Percentiles rank a stretch among this genome's conserved stretches.
Conservation (phyloP, 495 filamentous ascomycete species). For the Aspergillus sclerotioniger region DNA sequence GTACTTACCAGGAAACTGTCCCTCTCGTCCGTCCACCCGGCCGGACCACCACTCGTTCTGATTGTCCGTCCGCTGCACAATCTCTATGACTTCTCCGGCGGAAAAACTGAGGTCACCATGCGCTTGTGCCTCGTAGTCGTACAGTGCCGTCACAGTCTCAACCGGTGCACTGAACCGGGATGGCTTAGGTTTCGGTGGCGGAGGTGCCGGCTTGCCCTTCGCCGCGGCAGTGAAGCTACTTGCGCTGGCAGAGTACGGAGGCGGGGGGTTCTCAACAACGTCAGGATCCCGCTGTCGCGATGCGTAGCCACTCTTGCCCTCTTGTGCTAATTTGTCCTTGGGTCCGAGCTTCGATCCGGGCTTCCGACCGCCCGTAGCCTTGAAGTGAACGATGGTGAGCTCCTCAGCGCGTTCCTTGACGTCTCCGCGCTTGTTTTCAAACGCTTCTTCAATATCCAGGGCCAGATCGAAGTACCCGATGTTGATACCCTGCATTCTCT, state of each 20-base stretch:
- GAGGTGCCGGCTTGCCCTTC: slow-evolving; percentile 83
- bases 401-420: slow-evolving; percentile 79
- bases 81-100: slow-evolving; percentile 88
- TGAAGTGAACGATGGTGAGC: slow-evolving; percentile 79
- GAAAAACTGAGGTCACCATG: slow-evolving; percentile 92
- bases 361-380: slow-evolving; percentile 65
- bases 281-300: slow-evolving; percentile 44
- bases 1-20: slow-evolving; percentile 86
- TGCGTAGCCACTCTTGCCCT: slow-evolving; percentile 35
- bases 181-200: slow-evolving; percentile 91
- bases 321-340: slow-evolving; percentile 34
- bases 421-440: slow-evolving; percentile 80
- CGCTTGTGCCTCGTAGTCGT: slow-evolving; percentile 95
- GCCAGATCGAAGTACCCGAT: slow-evolving; percentile 97
- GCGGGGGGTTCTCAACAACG: slow-evolving; percentile 63
- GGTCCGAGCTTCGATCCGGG: slow-evolving; percentile 51
- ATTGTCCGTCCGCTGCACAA: slow-evolving; percentile 73
- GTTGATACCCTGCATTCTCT: slow-evolving; percentile 93
- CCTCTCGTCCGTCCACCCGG: slow-evolving; percentile 68
- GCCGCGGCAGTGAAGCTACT: slow-evolving; percentile 64
- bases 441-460: slow-evolving; percentile 85
- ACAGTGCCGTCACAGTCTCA: slow-evolving; percentile 81
- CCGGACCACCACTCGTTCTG: slow-evolving; percentile 98
- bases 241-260: slow-evolving; percentile 58
- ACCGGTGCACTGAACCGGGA: slow-evolving; percentile 62